These are phyloP conservation scores for Botrytis paeoniae DNA, from an alignment of 2,329 filamentous ascomycete species.

Conservation along the genomic window DNA sequence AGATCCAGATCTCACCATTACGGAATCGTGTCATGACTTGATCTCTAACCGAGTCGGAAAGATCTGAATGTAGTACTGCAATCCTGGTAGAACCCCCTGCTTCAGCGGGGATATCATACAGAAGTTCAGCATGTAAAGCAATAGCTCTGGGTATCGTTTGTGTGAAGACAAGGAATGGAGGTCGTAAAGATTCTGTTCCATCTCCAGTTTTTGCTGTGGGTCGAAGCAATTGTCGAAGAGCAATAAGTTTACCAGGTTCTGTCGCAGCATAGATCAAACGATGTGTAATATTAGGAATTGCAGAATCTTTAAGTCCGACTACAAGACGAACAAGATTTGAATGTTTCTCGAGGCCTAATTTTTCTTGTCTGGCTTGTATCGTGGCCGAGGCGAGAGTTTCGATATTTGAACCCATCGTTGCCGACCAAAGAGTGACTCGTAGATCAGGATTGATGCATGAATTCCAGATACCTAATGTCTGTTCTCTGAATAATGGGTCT, in stretches of 20 bases:
- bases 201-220: slow-evolving; percentile 60
- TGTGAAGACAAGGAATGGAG: slow-evolving; percentile 92
- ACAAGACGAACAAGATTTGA: slow-evolving; percentile 75
- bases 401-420: slow-evolving; percentile 92
- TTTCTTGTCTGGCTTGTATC: slow-evolving; percentile 53
- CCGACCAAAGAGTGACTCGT: slow-evolving; percentile 84
- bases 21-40: slow-evolving; percentile 87
- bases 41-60: slow-evolving; percentile 72
- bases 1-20: slow-evolving; percentile 88
- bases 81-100: slow-evolving; percentile 82
- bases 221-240: slow-evolving; percentile 83
- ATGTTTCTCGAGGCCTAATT: slow-evolving; percentile 38
- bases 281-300: slow-evolving; percentile 88
- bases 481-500: slow-evolving; percentile 84
- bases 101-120: slow-evolving; percentile 88
- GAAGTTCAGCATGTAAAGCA: slow-evolving; percentile 82
- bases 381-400: slow-evolving; percentile 74
- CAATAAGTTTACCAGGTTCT: slow-evolving; percentile 89
- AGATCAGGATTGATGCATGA: slow-evolving; percentile 70
- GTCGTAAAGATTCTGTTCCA: slow-evolving; percentile 55
- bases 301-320: slow-evolving; percentile 94
- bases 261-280: slow-evolving; percentile 87
- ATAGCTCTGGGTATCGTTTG: slow-evolving; percentile 91
- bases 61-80: slow-evolving; percentile 83
- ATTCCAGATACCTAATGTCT: slow-evolving; percentile 81